Evolutionary conservation across 805 yeast species (phyloP), one percentile per base, ranked within the genome.

Genomic region (Wickerhamomyces rabaulensis): DNA sequence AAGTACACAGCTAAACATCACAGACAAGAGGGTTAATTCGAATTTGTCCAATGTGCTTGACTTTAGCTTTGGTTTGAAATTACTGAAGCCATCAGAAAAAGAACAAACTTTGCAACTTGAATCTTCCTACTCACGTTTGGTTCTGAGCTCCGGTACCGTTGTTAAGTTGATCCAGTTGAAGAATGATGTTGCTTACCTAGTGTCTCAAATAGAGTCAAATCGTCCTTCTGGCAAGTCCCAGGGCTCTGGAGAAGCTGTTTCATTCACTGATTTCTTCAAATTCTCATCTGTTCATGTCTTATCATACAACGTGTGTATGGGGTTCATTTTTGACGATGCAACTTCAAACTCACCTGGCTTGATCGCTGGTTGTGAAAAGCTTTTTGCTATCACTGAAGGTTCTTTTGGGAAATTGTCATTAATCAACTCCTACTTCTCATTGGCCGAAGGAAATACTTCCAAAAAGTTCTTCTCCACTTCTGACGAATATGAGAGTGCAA

Each of bases 351-450:
- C 71, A 20, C 89, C 89, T 0, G 97, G 97, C 10, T 58, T 88
- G n/a, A 81, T 86, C 35, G 50, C 80, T 26, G 97, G 97, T 0
- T 87, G 85, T 46, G 88, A 87, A 52, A 68, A 82, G 16, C 76
- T 88, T 19, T 85, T 82, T 51, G 80, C 88, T 2, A 77, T 81
- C 0, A 74, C 82, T 20, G 82, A 81, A 40, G 75, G 77, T 16
- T 70, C 70, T 9, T 64, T 78, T 37, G 95, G 95, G 3, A 82
- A 82, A 51, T 68, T 88, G 36, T 77, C 89, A 0, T 67, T 88
- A 47, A 70, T 78, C 43, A 86, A 82, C 40, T 85, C 88, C 4
- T 89, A 79, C 57, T 54, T 86, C 2, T 79, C 95, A 0, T 79
- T 82, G 2, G 91, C 95, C 0, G 78, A 77, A 53, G 89, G 92